Conservation (phyloP, 2,329 filamentous ascomycete species). For the Fusarium sp. region DNA sequence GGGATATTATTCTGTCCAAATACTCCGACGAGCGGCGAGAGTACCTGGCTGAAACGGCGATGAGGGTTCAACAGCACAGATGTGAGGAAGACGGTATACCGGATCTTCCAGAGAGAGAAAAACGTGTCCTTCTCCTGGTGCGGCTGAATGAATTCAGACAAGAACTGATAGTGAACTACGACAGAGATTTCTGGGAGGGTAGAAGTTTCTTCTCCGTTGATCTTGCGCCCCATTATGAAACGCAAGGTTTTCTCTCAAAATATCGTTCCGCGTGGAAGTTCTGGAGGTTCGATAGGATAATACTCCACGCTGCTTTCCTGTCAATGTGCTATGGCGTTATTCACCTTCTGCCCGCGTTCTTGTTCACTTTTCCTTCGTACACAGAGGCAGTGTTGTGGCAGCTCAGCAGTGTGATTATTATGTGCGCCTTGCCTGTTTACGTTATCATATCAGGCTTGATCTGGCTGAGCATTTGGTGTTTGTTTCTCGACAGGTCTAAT, state of each 20-base stretch:
- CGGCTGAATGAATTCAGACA: not conserved
- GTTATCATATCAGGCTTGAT: not conserved
- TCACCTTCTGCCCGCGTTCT: not conserved
- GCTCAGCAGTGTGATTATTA: not conserved
- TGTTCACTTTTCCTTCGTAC: not conserved
- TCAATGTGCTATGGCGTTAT: not conserved
- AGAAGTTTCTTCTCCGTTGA: not conserved
- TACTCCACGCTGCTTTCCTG: rapidly evolving
- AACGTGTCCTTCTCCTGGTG: not conserved
- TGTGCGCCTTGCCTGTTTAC: not conserved
- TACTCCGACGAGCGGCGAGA: not conserved
- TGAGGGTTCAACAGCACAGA: not conserved
- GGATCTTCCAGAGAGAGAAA: not conserved
- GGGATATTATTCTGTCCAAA: not conserved
- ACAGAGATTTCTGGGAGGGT: not conserved
- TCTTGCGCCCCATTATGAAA: not conserved
- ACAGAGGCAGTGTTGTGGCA: not conserved
- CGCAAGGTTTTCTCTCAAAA: not conserved
- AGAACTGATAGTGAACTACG: not conserved
- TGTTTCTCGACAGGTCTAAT: not conserved
- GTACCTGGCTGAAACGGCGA: not conserved
- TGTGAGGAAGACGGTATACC: not conserved
- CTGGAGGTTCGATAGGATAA: not conserved
- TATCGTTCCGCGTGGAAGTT: not conserved
- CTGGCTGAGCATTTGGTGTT: not conserved